phyloP scores from a whole-genome alignment of 768 basidiomycete species.

The Trametes cingulata region DNA sequence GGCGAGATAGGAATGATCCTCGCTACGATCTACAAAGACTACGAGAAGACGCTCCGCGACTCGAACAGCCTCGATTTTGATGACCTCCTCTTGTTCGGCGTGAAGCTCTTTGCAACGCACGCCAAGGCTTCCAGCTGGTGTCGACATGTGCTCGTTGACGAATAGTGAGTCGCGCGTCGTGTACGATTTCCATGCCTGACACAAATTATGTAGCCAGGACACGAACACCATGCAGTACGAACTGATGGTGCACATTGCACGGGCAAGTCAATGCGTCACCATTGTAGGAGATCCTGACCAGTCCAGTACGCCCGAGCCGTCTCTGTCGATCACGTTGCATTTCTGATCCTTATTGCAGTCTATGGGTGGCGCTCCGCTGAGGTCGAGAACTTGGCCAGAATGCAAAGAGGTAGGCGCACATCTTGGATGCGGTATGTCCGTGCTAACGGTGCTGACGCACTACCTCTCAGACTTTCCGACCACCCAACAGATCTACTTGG shows the following conservation, averaged over 20 bases:
- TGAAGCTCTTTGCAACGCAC: slow-evolving; percentile 58
- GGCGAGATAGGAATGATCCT: slow-evolving; percentile 34
- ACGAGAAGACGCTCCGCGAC: slow-evolving; percentile 58
- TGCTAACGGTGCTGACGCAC: background rate
- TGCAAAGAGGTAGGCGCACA: slow-evolving; percentile 55
- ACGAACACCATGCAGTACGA: slow-evolving; percentile 83
- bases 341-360: slow-evolving; percentile 39
- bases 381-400: slow-evolving; percentile 69
- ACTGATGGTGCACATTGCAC: slow-evolving; percentile 69
- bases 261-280: slow-evolving; percentile 55
- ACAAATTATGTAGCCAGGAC: slow-evolving; percentile 54
- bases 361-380: slow-evolving; percentile 90
- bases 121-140: slow-evolving; percentile 57
- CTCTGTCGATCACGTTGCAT: background rate
- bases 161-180: slow-evolving; percentile 57
- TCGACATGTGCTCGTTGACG: slow-evolving; percentile 73
- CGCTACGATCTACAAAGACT: slow-evolving; percentile 60
- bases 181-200: background rate
- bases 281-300: slow-evolving; percentile 93
- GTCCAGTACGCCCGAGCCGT: slow-evolving; percentile 64
- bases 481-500: slow-evolving; percentile 70
- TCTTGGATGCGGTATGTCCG: background rate
- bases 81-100: slow-evolving; percentile 74
- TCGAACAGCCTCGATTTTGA: slow-evolving; percentile 87
- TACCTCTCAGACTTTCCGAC: slow-evolving; percentile 58